Conservation (phyloP, 1,284 basidiomycete species). For the Tylopilus sp. region DNA sequence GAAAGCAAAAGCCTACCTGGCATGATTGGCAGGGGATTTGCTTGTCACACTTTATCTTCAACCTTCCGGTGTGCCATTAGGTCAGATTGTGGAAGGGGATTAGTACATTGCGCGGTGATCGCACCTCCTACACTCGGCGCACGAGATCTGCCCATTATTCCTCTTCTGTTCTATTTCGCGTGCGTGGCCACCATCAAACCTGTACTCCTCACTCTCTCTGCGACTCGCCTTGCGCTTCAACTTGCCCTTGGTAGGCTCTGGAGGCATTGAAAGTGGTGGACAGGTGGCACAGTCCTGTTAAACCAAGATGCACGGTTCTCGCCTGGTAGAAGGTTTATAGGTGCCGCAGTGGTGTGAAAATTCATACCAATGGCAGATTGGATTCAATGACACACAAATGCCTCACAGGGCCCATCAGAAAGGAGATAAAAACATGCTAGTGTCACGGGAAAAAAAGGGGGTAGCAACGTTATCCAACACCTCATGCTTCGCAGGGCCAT, state of each 20-base stretch:
- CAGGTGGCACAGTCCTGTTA: conserved; percentile 4
- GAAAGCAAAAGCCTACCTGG: conserved; percentile 41
- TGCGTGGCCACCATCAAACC: conserved; percentile 47
- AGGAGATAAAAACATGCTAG: conserved; percentile 2
- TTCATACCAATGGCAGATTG: conserved; percentile 11
- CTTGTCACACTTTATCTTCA: conserved; percentile 76
- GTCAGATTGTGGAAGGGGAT: conserved; percentile 21
- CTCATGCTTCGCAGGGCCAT: conserved; percentile 16
- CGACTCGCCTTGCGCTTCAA: conserved; percentile 45
- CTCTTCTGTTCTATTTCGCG: conserved; percentile 54
- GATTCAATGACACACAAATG: conserved; percentile 5
- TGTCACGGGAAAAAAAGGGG: not conserved
- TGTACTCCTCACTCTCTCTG: conserved; percentile 46
- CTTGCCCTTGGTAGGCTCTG: conserved; percentile 46
- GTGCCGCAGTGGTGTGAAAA: conserved; percentile 31
- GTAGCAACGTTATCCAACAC: not conserved
- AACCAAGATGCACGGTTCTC: conserved; percentile 13
- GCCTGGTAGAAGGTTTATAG: conserved; percentile 26
- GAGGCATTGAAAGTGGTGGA: conserved; percentile 39
- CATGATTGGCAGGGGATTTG: conserved; percentile 69
- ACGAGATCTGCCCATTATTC: conserved; percentile 51
- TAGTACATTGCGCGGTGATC: conserved; percentile 40
- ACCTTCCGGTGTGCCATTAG: conserved; percentile 37
- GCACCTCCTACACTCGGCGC: conserved; percentile 62
- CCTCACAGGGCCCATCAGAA: conserved; percentile 6